A percentile compares a stretch with the other conserved stretches of the same genome.
Conservation (phyloP, 345 rosid genomes). For the Populus ilicifolia region DNA sequence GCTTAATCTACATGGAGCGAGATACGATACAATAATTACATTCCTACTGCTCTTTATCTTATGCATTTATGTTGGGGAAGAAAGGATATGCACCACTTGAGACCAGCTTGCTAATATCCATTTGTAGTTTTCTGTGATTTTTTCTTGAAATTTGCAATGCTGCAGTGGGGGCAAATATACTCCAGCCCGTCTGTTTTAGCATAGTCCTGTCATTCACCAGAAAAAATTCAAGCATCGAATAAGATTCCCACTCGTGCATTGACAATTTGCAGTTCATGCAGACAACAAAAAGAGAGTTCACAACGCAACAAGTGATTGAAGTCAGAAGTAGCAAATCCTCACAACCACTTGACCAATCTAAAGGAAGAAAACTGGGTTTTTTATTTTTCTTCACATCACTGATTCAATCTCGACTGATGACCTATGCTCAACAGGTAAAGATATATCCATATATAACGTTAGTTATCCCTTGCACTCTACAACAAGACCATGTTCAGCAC, state of each 20-base stretch:
- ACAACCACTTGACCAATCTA: too few species aligned
- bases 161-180: conserved; percentile 93
- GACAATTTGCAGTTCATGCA: background rate
- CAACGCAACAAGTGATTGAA: too few species aligned
- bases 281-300: background rate
- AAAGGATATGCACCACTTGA: background rate
- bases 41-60: conserved; percentile 31
- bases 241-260: background rate
- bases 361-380: too few species aligned
- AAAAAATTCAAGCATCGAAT: conserved; percentile 6
- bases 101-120: conserved; percentile 41
- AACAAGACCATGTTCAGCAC: too few species aligned
- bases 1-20: conserved; percentile 36
- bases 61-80: conserved; percentile 15
- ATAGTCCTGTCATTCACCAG: conserved; percentile 64
- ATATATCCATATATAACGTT: too few species aligned
- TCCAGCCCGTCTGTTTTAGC: conserved; percentile 97
- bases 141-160: conserved; percentile 78
- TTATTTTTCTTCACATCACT: too few species aligned
- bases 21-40: conserved; percentile 45
- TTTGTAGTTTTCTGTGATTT: conserved; percentile 73
- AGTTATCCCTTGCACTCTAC: too few species aligned
- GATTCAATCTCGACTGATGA: too few species aligned
- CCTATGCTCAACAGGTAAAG: too few species aligned
- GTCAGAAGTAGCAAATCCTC: too few species aligned